These are phyloP conservation scores for Mucor racemosus DNA, from an alignment of 371 early-diverging fungal species.

Conservation along the genomic window DNA sequence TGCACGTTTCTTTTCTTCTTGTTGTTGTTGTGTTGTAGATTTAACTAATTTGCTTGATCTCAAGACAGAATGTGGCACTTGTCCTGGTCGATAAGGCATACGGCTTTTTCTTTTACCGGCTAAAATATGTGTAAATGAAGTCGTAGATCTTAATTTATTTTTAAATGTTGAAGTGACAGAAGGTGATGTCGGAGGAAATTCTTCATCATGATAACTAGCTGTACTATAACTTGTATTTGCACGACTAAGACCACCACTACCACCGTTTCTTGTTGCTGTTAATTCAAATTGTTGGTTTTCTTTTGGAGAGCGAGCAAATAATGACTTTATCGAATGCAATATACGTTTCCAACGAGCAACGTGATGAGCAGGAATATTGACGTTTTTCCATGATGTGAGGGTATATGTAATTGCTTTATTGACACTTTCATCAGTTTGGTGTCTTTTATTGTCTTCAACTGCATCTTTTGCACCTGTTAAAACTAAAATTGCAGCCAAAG, in stretches of 20 bases:
- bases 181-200: background rate
- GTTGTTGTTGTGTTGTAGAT: constrained; percentile 13
- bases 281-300: constrained; percentile 22
- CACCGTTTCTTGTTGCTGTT: constrained; percentile 1
- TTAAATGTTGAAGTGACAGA: constrained; percentile 20
- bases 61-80: constrained; percentile 55
- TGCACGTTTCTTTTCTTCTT: background rate
- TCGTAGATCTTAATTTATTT: constrained; percentile 29
- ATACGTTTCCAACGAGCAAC: constrained; percentile 40
- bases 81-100: constrained; percentile 57
- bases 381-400: constrained; percentile 61
- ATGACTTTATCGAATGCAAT: background rate
- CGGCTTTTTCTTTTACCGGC: constrained; percentile 27
- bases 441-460: constrained; percentile 92
- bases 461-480: constrained; percentile 94
- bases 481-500: constrained; percentile 81
- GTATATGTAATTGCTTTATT: constrained; percentile 66
- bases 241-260: constrained; percentile 10
- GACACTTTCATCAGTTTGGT: constrained; percentile 80
- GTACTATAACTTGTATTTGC: constrained; percentile 8
- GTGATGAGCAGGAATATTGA: constrained; percentile 54
- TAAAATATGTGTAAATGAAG: constrained; percentile 33
- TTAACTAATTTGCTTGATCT: constrained; percentile 13
- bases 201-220: background rate
- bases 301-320: background rate